Evolutionary conservation across 83 land plant genomes (phyloP), one percentile per base, ranked within the genome.

Genomic region (Picea abies): DNA sequence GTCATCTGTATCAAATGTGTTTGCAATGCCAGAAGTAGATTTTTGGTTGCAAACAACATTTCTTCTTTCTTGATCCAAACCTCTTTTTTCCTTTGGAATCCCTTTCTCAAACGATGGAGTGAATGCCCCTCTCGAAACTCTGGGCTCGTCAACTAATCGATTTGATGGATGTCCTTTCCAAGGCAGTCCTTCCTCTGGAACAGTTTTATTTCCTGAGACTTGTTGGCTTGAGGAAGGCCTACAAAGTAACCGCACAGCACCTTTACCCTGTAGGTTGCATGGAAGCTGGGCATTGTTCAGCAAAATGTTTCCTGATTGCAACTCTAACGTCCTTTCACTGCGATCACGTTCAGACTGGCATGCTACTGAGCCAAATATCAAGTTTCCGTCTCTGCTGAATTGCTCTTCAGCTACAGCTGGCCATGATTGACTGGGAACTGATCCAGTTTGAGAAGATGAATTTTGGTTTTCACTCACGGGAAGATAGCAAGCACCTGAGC

Each of bases 171-270:
- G 56, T 49, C 77, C 77, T 17, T 73, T 52, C 56, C 49, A 20
- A 20, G 25, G 10, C 7, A 23, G 11, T 47, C 14, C 58, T n/a
- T 73, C 25, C 14, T 44, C 77, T 44, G n/a, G 11, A 73, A 9
- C 25, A 44, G 77, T 44, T 44, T 47, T 47, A 2, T 39, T 73
- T n/a, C 19, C 77, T 11, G 56, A 9, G 3, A 10, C 16, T 73
- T 73, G 77, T 39, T 73, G 77, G 1, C 47, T 39, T n/a, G 77
- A 73, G 26, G 77, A 73, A 73, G 77, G 56, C 58, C 77, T 73
- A 52, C 77, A 44, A 44, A 73, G 77, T 20, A 73, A 73, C 56
- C 77, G 52, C 49, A 73, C 52, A 5, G 47, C n/a, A 8, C 77
- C 56, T 44, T 73, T 39, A 39, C 77, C 77, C 77, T 73, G 77